phyloP scores from a whole-genome alignment of 805 yeast species.

The Monosporozyma aerobia region DNA sequence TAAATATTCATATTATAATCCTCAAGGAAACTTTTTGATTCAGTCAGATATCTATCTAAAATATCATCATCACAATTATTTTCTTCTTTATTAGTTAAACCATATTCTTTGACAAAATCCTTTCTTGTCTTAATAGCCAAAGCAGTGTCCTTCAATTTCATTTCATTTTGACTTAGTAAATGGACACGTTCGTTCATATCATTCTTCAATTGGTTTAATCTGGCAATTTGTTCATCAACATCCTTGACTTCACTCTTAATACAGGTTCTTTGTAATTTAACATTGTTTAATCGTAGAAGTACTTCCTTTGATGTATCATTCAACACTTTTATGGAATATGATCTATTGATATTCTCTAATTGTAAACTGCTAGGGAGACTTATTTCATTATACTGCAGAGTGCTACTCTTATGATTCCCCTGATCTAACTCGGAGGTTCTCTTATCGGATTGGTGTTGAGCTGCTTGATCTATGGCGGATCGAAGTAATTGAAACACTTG shows the following conservation, averaged over 20 bases:
- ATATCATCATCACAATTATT: constrained; percentile 3
- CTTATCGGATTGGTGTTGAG: background rate
- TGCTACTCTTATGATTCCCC: background rate
- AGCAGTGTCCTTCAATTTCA: constrained; percentile 38
- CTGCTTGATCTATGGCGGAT: constrained; percentile 32
- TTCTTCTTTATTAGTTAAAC: constrained; percentile 12
- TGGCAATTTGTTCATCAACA: constrained; percentile 44
- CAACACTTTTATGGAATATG: constrained; percentile 34
- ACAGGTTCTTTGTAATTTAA: constrained; percentile 55
- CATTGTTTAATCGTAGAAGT: constrained; percentile 39
- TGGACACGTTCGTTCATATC: constrained; percentile 44
- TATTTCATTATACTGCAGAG: background rate
- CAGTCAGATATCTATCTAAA: constrained; percentile 4
- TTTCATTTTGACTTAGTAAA: constrained; percentile 44
- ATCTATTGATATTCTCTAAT: constrained; percentile 5
- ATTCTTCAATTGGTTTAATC: constrained; percentile 38
- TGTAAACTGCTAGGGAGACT: constrained; percentile 1
- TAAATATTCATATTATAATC: constrained; percentile 1
- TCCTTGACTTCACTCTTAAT: constrained; percentile 56
- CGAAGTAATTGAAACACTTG: constrained; percentile 60
- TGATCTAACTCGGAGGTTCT: background rate
- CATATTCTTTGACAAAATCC: constrained; percentile 33
- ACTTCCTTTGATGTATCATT: constrained; percentile 33
- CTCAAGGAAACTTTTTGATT: constrained; percentile 5
- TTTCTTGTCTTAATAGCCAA: constrained; percentile 34